Percentiles rank a stretch among this genome's conserved stretches.
Evolutionary conservation across 139 green algal genomes (phyloP).

Genomic region (Pseudopediastrum boryanum): DNA sequence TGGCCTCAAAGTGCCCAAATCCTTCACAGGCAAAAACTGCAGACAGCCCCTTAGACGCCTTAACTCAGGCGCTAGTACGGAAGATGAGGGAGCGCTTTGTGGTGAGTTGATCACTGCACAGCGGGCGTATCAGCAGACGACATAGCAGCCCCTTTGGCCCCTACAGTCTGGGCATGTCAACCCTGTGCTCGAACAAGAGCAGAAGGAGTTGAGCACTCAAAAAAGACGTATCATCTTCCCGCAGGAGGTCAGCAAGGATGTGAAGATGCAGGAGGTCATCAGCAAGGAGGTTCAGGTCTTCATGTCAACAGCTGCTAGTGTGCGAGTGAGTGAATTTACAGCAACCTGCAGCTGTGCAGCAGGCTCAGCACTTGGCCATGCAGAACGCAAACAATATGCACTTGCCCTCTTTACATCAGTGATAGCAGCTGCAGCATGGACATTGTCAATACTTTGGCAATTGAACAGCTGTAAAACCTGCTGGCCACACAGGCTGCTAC

Average conservation of each 20-base stretch:
- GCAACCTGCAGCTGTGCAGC: background rate
- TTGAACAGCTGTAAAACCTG: background rate
- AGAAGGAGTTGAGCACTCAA: background rate
- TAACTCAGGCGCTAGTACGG: constrained; percentile 25
- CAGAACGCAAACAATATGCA: background rate
- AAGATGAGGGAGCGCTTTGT: constrained; percentile 28
- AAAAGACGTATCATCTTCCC: background rate
- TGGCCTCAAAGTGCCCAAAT: background rate
- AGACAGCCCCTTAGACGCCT: constrained; percentile 22
- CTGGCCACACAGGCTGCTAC: background rate
- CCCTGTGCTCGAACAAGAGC: background rate
- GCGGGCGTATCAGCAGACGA: background rate
- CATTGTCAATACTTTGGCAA: background rate
- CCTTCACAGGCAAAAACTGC: constrained; percentile 17
- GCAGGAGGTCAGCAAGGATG: constrained; percentile 30
- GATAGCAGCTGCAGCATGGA: background rate
- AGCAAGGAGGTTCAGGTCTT: constrained; percentile 44
- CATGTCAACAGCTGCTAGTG: constrained; percentile 31
- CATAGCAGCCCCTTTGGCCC: background rate
- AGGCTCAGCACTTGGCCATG: background rate
- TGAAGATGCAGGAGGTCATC: constrained; percentile 50
- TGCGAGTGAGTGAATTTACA: constrained; percentile 31
- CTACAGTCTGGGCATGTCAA: background rate
- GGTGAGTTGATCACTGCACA: background rate
- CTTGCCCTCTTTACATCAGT: background rate